Evolutionary conservation across 2,329 filamentous ascomycete species (phyloP).

Genomic region (Penicillium sp.): DNA sequence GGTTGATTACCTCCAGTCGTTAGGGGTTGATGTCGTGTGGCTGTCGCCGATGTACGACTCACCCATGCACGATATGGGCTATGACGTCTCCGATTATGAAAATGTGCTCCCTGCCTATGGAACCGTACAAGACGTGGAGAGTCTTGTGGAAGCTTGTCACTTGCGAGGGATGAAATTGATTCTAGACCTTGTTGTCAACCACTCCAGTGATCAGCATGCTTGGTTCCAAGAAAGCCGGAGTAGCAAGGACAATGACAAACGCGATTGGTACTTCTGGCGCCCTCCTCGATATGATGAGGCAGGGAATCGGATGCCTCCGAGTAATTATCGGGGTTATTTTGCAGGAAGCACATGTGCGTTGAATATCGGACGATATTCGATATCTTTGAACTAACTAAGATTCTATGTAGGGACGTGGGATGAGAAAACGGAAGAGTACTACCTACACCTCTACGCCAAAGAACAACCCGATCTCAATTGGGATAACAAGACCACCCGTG

Average conservation of each 20-base stretch:
- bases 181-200: slow-evolving; percentile 64
- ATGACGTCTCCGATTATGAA: slow-evolving; percentile 60
- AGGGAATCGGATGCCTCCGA: slow-evolving; percentile 57
- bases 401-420: slow-evolving; percentile 49
- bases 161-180: slow-evolving; percentile 56
- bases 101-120: slow-evolving; percentile 54
- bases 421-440: slow-evolving; percentile 59
- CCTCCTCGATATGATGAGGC: slow-evolving; percentile 42
- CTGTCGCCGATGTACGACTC: slow-evolving; percentile 57
- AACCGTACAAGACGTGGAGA: slow-evolving; percentile 52
- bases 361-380: background rate
- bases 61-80: slow-evolving; percentile 61
- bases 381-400: background rate
- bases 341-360: slow-evolving; percentile 48
- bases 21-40: slow-evolving; percentile 60
- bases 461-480: slow-evolving; percentile 73
- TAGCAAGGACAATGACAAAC: slow-evolving; percentile 50
- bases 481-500: slow-evolving; percentile 56
- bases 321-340: slow-evolving; percentile 61
- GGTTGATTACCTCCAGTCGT: slow-evolving; percentile 52
- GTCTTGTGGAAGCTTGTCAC: slow-evolving; percentile 49
- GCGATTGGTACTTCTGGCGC: slow-evolving; percentile 55
- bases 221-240: slow-evolving; percentile 59
- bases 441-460: slow-evolving; percentile 61
- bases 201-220: slow-evolving; percentile 58